Evolutionary conservation across 352 stramenopile species (phyloP).

Genomic region (Phytophthora lateralis): DNA sequence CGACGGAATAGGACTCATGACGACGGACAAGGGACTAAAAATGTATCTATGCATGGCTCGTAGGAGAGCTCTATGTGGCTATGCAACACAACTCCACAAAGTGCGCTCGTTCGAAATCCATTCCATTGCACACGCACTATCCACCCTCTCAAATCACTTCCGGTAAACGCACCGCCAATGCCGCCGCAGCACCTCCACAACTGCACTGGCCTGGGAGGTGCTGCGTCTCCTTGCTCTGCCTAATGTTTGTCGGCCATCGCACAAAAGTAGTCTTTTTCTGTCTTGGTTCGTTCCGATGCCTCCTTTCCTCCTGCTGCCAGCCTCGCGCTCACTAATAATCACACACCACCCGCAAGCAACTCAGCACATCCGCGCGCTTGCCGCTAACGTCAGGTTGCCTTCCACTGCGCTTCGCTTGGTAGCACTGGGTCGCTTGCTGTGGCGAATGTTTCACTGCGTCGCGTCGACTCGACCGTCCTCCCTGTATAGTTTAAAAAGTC

Average conservation of each 20-base stretch:
- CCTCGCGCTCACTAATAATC: constrained; percentile 29
- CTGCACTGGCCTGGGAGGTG: not conserved
- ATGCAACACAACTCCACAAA: constrained; percentile 20
- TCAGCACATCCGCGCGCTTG: constrained; percentile 19
- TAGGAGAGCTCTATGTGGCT: constrained; percentile 12
- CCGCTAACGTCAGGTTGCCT: constrained; percentile 19
- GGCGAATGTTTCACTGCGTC: constrained; percentile 22
- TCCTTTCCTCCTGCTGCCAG: constrained; percentile 23
- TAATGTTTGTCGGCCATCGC: constrained; percentile 37
- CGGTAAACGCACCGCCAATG: constrained; percentile 31
- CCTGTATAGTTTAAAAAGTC: constrained; percentile 85
- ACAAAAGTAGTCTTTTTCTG: constrained; percentile 41
- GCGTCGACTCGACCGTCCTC: constrained; percentile 32
- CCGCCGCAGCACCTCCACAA: constrained; percentile 12
- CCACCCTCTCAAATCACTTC: constrained; percentile 35
- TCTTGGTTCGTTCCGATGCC: constrained; percentile 39
- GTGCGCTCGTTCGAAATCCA: constrained; percentile 30
- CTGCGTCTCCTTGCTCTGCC: constrained; percentile 29
- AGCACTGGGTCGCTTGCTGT: constrained; percentile 7
- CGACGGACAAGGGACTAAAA: constrained; percentile 20
- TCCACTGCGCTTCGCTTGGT: constrained; percentile 34
- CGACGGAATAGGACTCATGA: constrained; percentile 8
- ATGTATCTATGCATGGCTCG: constrained; percentile 33
- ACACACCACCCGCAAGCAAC: constrained; percentile 10
- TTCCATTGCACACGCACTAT: constrained; percentile 50